Percentiles rank a stretch among this genome's conserved stretches.
Evolutionary conservation across 2,329 filamentous ascomycete species (phyloP).

Genomic region (Microdochium paspali): DNA sequence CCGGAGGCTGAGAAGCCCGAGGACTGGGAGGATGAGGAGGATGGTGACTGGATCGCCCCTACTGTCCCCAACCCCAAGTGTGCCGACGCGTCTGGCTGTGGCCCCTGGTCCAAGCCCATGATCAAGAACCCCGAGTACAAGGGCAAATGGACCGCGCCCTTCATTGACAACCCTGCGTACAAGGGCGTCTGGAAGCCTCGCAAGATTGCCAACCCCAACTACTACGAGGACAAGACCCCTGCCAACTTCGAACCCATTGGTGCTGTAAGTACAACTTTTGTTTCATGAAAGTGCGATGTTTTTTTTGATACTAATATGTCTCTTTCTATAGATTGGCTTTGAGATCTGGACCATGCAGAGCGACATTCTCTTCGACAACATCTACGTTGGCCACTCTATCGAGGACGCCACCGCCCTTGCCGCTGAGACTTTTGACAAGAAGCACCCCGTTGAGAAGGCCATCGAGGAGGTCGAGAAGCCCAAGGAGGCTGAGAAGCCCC

Average conservation of each 20-base stretch:
- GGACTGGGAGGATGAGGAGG: conserved; percentile 99
- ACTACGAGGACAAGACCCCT: conserved; percentile 94
- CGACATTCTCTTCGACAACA: conserved; percentile 98
- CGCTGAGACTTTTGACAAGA: conserved; percentile 81
- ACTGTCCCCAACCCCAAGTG: conserved; percentile 95
- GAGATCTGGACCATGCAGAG: conserved; percentile 99
- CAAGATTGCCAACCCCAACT: conserved; percentile 95
- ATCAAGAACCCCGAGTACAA: conserved; percentile 96
- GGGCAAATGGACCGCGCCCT: conserved; percentile 93
- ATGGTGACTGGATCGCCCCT: conserved; percentile 92
- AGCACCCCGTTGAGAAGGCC: conserved; percentile 74
- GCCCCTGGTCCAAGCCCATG: conserved; percentile 83
- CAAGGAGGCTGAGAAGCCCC: conserved; percentile 56
- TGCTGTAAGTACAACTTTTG: conserved; percentile 70
- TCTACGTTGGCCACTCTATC: conserved; percentile 97
- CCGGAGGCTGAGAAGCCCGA: conserved; percentile 95
- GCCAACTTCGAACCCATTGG: conserved; percentile 97
- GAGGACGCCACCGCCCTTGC: conserved; percentile 87
- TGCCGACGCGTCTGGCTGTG: conserved; percentile 84
- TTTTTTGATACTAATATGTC: too few species aligned
- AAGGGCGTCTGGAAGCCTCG: conserved; percentile 91
- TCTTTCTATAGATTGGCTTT: conserved; percentile 77
- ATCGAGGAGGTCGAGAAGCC: conserved; percentile 73
- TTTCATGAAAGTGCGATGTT: too few species aligned
- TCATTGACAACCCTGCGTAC: conserved; percentile 96